Evolutionary conservation across 2,329 filamentous ascomycete genomes (phyloP).

Genomic region (Diaporthe nobilis): DNA sequence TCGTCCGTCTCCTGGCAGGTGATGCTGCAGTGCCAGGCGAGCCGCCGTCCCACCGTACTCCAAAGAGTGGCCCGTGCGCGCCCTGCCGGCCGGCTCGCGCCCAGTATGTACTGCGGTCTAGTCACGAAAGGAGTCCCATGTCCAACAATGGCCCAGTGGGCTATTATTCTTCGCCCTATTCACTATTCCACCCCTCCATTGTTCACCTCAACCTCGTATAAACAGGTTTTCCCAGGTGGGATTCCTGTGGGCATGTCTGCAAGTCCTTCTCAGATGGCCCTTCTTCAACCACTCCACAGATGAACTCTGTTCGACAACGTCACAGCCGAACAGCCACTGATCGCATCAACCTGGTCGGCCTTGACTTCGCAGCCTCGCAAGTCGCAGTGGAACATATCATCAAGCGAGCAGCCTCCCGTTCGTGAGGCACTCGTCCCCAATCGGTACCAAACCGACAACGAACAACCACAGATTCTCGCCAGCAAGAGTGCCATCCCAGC

Average conservation of each 20-base stretch:
- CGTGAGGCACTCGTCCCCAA: neutral
- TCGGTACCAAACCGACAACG: neutral
- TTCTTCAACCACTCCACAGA: constrained; percentile 6
- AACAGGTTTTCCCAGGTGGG: constrained; percentile 5
- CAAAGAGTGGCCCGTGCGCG: neutral
- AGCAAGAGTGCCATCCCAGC: neutral
- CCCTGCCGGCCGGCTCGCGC: constrained; percentile 8
- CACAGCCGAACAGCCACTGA: constrained; percentile 10
- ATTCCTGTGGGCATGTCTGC: constrained; percentile 23
- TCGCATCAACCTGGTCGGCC: constrained; percentile 19
- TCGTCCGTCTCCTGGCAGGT: constrained; percentile 18
- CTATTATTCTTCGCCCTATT: constrained; percentile 10
- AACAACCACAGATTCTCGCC: neutral
- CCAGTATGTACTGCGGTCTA: neutral
- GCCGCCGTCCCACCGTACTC: constrained; percentile 8
- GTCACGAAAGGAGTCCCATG: neutral
- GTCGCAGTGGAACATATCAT: neutral
- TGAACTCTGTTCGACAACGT: constrained; percentile 25
- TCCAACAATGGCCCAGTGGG: constrained; percentile 7
- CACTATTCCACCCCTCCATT: neutral
- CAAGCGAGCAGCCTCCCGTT: neutral
- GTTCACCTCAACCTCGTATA: neutral
- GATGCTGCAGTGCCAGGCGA: constrained; percentile 5
- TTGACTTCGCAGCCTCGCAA: neutral
- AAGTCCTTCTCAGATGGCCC: constrained; percentile 18